These are phyloP conservation scores for Phanerochaete carnosa DNA, from an alignment of 768 basidiomycete genomes.

Conservation along the genomic window DNA sequence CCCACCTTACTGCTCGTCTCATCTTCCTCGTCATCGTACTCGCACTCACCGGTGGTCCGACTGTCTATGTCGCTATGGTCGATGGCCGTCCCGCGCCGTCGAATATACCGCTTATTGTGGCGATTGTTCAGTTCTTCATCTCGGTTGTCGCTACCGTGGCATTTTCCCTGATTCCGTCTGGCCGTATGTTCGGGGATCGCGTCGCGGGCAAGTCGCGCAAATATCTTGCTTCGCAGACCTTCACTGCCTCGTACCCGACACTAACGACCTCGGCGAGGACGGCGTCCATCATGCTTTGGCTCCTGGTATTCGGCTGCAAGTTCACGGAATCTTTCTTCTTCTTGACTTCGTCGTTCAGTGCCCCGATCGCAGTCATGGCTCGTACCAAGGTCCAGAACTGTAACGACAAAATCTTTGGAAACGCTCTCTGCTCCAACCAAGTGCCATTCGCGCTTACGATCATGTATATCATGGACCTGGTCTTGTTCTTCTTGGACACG, in stretches of 20 bases:
- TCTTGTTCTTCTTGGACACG: constrained; percentile 98
- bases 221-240: constrained; percentile 98
- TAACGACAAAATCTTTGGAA: constrained; percentile 79
- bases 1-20: constrained; percentile 91
- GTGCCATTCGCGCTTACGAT: constrained; percentile 92
- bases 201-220: constrained; percentile 97
- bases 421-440: constrained; percentile 82
- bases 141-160: constrained; percentile 78
- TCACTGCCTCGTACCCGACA: constrained; percentile 94
- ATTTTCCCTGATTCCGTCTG: constrained; percentile 90
- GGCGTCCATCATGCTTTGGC: constrained; percentile 86
- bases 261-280: constrained; percentile 69
- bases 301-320: constrained; percentile 95
- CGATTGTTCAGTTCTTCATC: constrained; percentile 91
- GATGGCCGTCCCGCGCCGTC: constrained; percentile 58
- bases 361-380: constrained; percentile 95
- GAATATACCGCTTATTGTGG: constrained; percentile 85
- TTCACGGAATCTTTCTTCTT: constrained; percentile 98
- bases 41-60: constrained; percentile 89
- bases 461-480: constrained; percentile 99
- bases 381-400: constrained; percentile 92
- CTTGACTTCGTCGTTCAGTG: constrained; percentile 93
- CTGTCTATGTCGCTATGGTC: constrained; percentile 87
- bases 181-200: constrained; percentile 97
- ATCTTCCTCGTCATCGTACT: constrained; percentile 90